Conservation (phyloP, 164 flowering plant species). For the Umbellularia californica region DNA sequence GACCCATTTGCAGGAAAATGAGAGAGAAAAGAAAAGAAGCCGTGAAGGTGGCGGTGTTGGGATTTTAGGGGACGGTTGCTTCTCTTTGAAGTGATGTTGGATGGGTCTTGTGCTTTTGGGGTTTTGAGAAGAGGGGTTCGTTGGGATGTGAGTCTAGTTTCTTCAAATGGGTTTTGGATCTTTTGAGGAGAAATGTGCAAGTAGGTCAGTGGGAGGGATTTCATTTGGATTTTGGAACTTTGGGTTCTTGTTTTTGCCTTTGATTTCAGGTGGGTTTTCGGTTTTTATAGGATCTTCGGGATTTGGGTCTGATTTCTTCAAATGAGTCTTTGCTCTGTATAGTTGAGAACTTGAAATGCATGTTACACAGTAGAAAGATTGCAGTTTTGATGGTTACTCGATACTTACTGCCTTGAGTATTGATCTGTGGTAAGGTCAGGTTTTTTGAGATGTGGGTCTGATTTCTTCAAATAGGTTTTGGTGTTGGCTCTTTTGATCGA, state of each 20-base stretch:
- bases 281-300: not conserved
- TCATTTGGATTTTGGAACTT: constrained; percentile 16
- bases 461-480: not conserved
- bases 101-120: not conserved
- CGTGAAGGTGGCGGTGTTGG: constrained; percentile 14
- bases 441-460: not conserved
- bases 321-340: not conserved
- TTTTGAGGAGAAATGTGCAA: constrained; percentile 3
- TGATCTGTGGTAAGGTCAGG: not conserved
- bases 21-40: too few species aligned
- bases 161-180: constrained; percentile 12
- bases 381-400: not conserved
- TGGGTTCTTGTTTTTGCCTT: constrained; percentile 9
- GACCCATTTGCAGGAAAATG: constrained; percentile 15
- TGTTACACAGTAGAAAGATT: not conserved
- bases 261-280: constrained; percentile 10
- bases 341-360: not conserved
- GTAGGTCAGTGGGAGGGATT: not conserved
- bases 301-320: not conserved
- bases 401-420: not conserved
- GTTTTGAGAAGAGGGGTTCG: constrained; percentile 11
- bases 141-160: constrained; percentile 16
- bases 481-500: not conserved
- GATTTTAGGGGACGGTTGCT: constrained; percentile 24
- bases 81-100: too few species aligned